Conservation (phyloP, 2,329 filamentous ascomycete genomes). For the Triangularia verruculosa region DNA sequence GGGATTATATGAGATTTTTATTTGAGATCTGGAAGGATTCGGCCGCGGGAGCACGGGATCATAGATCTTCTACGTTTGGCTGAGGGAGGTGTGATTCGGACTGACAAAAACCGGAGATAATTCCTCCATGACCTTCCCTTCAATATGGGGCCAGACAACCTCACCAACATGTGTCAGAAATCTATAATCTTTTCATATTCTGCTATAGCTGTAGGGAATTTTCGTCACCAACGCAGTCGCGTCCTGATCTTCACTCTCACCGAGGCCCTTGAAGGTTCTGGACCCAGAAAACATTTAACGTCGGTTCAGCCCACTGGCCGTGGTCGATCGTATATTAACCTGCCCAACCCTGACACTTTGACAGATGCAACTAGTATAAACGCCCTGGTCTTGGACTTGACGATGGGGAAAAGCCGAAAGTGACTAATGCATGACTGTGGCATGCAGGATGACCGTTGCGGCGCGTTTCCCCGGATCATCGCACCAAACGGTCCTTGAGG, state of each 20-base stretch:
- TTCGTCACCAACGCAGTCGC: not conserved
- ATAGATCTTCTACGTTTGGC: not conserved
- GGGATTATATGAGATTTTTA: not conserved
- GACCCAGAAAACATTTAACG: not conserved
- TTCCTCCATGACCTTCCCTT: not conserved
- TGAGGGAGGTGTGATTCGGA: not conserved
- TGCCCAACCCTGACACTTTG: not conserved
- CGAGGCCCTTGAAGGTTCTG: not conserved
- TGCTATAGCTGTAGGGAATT: not conserved
- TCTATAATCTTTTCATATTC: not conserved
- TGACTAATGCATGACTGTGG: slow-evolving; percentile 15
- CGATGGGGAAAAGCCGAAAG: not conserved
- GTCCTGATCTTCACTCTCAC: not conserved
- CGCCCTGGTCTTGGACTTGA: not conserved
- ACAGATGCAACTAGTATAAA: not conserved
- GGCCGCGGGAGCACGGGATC: not conserved
- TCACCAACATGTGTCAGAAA: not conserved
- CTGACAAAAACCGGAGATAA: not conserved
- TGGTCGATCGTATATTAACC: not conserved
- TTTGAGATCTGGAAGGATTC: not conserved
- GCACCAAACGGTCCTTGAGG: not conserved
- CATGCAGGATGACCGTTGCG: not conserved
- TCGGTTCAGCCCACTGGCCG: slow-evolving; percentile 3
- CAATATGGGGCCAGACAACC: not conserved
- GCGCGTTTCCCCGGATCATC: slow-evolving; percentile 4